Percentiles rank a stretch among this genome's conserved stretches.
These are phyloP conservation scores for Talaromyces atroroseus DNA, from an alignment of 2,329 filamentous ascomycete species.

Conservation along the genomic window DNA sequence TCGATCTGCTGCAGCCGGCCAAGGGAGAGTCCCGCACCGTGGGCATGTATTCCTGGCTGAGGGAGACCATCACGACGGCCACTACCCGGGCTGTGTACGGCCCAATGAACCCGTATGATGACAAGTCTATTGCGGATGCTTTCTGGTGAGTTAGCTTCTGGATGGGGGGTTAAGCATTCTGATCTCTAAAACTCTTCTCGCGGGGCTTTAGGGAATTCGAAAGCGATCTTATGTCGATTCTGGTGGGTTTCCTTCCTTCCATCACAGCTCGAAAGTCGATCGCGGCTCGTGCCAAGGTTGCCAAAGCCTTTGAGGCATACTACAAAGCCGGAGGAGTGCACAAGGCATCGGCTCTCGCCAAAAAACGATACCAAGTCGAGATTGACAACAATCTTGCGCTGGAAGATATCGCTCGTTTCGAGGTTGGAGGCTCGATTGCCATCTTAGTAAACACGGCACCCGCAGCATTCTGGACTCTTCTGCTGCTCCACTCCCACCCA, in stretches of 20 bases:
- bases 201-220: slow-evolving; percentile 2
- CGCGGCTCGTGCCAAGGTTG: not conserved
- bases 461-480: slow-evolving; percentile 3
- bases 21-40: not conserved
- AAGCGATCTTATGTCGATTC: not conserved
- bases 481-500: not conserved
- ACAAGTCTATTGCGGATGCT: slow-evolving; percentile 1
- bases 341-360: not conserved
- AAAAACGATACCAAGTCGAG: not conserved
- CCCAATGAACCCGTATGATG: slow-evolving; percentile 4
- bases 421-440: slow-evolving; percentile 1
- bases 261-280: slow-evolving; percentile 1
- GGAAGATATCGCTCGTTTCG: slow-evolving; percentile 1
- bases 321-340: slow-evolving; percentile 1
- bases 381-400: slow-evolving; percentile 2
- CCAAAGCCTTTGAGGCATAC: not conserved
- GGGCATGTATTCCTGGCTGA: not conserved
- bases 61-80: slow-evolving; percentile 1
- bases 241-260: not conserved
- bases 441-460: slow-evolving; percentile 3
- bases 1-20: not conserved
- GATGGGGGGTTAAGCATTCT: too few relatives aligned
- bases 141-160: not conserved
- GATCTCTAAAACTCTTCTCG: too few relatives aligned
- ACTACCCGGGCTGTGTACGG: slow-evolving; percentile 4